These are phyloP conservation scores for Amphichorda felina DNA, from an alignment of 2,329 filamentous ascomycete genomes.

Conservation along the genomic window DNA sequence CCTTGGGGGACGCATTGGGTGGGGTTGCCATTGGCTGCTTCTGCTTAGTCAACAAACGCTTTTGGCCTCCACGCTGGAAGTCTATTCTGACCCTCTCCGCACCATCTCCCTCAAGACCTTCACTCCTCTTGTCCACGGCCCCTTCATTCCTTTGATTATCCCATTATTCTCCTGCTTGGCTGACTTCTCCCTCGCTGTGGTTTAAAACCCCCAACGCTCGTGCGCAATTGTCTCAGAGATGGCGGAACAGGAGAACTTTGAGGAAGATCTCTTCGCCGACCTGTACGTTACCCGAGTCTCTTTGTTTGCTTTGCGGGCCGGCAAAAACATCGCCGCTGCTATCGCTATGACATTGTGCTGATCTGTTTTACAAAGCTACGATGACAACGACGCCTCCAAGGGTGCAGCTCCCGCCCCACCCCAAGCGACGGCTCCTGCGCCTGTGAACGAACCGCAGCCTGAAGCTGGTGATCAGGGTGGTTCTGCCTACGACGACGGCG, in stretches of 20 bases:
- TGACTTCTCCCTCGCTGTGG: too few species aligned
- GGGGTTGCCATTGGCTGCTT: too few species aligned
- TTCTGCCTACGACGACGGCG: constrained; percentile 11
- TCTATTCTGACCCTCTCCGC: too few species aligned
- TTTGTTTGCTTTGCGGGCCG: too few species aligned
- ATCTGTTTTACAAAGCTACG: constrained; percentile 38
- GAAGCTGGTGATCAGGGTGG: constrained; percentile 3
- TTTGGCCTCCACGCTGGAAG: too few species aligned
- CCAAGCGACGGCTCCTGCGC: constrained; percentile 13
- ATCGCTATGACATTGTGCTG: background rate
- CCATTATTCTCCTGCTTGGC: too few species aligned
- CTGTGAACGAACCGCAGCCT: constrained; percentile 2
- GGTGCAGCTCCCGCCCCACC: constrained; percentile 15
- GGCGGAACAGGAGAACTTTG: constrained; percentile 72
- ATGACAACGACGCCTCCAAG: constrained; percentile 45
- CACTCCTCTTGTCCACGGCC: background rate
- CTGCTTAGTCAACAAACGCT: too few species aligned
- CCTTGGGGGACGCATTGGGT: too few species aligned
- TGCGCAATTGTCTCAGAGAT: constrained; percentile 29
- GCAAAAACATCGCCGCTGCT: background rate
- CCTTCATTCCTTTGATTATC: background rate
- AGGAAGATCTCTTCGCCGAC: constrained; percentile 93
- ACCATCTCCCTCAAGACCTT: background rate
- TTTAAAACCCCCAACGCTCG: too few species aligned
- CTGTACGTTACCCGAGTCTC: constrained; percentile 57